These are phyloP conservation scores for Gilbertella persicaria DNA, from an alignment of 371 early-diverging fungal species.

Conservation along the genomic window DNA sequence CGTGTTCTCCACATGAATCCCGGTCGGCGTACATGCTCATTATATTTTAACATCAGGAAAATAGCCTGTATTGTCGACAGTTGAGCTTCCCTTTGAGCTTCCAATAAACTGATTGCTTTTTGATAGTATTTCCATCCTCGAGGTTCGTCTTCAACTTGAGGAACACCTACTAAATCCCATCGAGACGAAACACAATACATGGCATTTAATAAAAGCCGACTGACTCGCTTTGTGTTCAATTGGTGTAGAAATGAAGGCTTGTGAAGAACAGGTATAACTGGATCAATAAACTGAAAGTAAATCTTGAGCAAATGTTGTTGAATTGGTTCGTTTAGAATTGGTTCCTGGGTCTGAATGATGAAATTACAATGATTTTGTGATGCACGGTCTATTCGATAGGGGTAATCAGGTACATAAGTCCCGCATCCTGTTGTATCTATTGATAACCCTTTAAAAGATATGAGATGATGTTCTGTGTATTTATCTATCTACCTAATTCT, in stretches of 20 bases:
- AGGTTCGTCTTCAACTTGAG: conserved; percentile 17
- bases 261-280: conserved; percentile 66
- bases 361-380: conserved; percentile 1
- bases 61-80: conserved; percentile 36
- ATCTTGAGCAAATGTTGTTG: conserved; percentile 50
- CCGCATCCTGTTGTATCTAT: conserved; percentile 24
- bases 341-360: not conserved
- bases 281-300: conserved; percentile 70
- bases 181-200: conserved; percentile 34
- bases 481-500: too few species aligned
- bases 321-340: conserved; percentile 2
- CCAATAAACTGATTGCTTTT: conserved; percentile 22
- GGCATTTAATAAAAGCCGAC: conserved; percentile 27
- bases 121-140: conserved; percentile 35
- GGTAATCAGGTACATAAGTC: conserved; percentile 23
- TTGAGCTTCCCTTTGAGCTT: conserved; percentile 19
- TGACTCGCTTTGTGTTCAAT: conserved; percentile 4
- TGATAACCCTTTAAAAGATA: not conserved
- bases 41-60: conserved; percentile 36
- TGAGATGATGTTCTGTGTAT: not conserved
- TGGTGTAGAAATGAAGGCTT: conserved; percentile 40
- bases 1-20: conserved; percentile 33
- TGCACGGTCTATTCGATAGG: conserved; percentile 21
- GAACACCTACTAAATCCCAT: conserved; percentile 23
- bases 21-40: conserved; percentile 34